Base-by-base conservation (phyloP, 2,329 filamentous ascomycete species). In the Colletotrichum plurivorum region DNA sequence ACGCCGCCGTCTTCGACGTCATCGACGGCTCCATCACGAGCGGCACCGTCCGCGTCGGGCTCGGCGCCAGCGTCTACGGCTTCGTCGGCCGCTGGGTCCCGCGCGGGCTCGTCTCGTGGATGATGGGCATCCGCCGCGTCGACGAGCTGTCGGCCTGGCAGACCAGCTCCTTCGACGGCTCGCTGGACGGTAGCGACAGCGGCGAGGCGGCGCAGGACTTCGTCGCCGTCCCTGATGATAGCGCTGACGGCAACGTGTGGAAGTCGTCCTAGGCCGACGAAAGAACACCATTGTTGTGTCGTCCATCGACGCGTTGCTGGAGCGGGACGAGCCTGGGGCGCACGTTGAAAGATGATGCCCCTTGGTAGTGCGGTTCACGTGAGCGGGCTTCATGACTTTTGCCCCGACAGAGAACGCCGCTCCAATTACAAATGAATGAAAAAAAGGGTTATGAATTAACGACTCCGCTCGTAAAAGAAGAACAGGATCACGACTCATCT, bases 1-100 rank as follows among this genome's bases (percentile, higher is more conserved):
- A 98, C 80, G 92, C 94, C 76, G 91, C 93, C 2, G 92, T 99
- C 10, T 97, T 98, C 77, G 95, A 98, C 78, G 93, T 96, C 41
- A 88, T 98, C 63, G 91, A 93, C 72, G 87, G 89, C 51, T 88
- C 85, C 18, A 84, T 88, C 73, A 88, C 86, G 27, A 84, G 84
- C 54, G 84, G 88, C 43, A 88, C 93, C 1, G 88, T 95, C 72
- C 91, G 93, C 67, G 92, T 98, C 16, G 96, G 96, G 1, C 89
- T 94, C 59, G 96, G 96, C 7, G 94, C 94, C 58, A 86, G 92
- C 64, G 85, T 94, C 0, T 98, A 98, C 79, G 93, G 93, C 46
- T 86, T 98, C 36, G 92, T 98, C 8, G 96, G 95, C 6, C 88
- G 89, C 46, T 95, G 92, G 88, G 87, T 93, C 25, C 95, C 96